Evolutionary conservation across 73 alveolate genomes (phyloP).

Genomic region (Tetrahymena borealis): DNA sequence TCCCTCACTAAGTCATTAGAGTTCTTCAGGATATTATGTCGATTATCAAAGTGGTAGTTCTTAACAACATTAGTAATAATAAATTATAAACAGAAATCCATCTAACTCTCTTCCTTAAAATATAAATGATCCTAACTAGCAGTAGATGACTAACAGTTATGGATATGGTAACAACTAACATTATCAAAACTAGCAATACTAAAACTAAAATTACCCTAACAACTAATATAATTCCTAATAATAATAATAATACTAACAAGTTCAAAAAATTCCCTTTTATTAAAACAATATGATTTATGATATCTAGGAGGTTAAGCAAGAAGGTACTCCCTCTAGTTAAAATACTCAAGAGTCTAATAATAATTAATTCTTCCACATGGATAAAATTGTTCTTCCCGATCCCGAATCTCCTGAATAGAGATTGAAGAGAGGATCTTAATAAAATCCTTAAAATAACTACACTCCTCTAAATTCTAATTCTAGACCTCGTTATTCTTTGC

Average conservation of each 20-base stretch:
- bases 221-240: neutral
- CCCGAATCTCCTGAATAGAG: neutral
- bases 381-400: neutral
- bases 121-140: too few species aligned
- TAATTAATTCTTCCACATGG: neutral
- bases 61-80: neutral
- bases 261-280: neutral
- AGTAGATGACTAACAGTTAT: neutral
- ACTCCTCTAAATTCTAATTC: neutral
- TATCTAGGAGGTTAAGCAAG: neutral
- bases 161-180: neutral
- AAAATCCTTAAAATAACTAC: neutral
- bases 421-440: neutral
- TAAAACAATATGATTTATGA: neutral
- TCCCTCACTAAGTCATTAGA: neutral
- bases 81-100: neutral
- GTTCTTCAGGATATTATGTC: neutral
- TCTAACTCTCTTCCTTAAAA: neutral
- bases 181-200: neutral
- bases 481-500: neutral
- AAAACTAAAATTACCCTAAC: neutral
- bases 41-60: neutral
- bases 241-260: neutral
- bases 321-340: neutral
- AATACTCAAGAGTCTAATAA: neutral